phyloP scores from a whole-genome alignment of 306 rosid genomes.

The Delonix regia region DNA sequence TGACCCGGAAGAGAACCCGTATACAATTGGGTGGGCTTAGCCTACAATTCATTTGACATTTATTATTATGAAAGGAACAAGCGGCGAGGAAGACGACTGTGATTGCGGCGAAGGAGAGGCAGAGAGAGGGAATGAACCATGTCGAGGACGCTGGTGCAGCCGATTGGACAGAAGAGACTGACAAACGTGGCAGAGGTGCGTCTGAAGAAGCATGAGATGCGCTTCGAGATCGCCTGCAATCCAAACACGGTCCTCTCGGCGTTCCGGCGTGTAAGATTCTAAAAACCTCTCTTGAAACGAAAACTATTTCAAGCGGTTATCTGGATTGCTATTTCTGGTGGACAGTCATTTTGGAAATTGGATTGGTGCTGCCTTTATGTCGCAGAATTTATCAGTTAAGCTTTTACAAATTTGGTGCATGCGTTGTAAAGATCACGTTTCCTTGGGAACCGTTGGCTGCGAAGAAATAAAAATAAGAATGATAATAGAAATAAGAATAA shows the following conservation, averaged over 20 bases:
- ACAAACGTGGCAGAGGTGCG: constrained; percentile 96
- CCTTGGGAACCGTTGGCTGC: no score
- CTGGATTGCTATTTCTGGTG: not conserved
- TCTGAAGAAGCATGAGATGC: constrained; percentile 71
- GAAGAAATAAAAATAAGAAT: no score
- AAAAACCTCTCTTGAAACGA: constrained; percentile 5
- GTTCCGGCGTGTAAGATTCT: constrained; percentile 75
- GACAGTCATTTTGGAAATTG: not conserved
- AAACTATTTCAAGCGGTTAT: not conserved
- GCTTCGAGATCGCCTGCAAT: constrained; percentile 88
- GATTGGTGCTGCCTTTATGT: not conserved
- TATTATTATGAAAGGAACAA: not conserved
- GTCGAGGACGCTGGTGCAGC: constrained; percentile 77
- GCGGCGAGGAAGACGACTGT: not conserved
- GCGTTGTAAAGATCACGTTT: not conserved
- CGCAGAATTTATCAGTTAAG: not conserved
- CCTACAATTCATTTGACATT: not conserved
- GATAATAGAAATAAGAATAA: no score
- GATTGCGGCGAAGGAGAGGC: not conserved
- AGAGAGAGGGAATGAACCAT: constrained; percentile 22
- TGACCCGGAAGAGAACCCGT: not conserved
- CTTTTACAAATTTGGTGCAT: not conserved
- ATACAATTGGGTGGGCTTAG: not conserved
- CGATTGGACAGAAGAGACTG: constrained; percentile 86
- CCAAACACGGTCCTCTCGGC: constrained; percentile 95